A percentile compares a stretch with the other conserved stretches of the same genome.
These are phyloP conservation scores for Taphrina pruni DNA, from an alignment of 1,139 yeast species.

Conservation along the genomic window DNA sequence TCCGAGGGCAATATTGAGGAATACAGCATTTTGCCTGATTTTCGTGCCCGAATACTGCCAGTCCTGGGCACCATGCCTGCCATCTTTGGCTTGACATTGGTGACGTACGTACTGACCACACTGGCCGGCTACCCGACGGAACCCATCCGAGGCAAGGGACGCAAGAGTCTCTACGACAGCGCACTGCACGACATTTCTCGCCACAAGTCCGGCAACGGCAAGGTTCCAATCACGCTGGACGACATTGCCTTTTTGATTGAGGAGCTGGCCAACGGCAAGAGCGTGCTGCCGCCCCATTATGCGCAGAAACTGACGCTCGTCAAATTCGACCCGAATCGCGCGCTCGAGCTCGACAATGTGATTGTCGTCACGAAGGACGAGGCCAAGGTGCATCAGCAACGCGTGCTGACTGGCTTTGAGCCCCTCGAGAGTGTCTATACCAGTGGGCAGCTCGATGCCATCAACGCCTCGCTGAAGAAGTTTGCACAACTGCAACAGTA, in stretches of 20 bases:
- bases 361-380: conserved; percentile 90
- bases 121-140: conserved; percentile 72
- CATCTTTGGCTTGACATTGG: conserved; percentile 87
- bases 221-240: conserved; percentile 50
- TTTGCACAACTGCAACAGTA: conserved; percentile 10
- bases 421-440: conserved; percentile 11
- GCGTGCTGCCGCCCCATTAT: conserved; percentile 60
- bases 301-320: conserved; percentile 82
- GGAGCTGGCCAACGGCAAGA: conserved; percentile 89
- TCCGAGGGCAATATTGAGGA: conserved; percentile 85
- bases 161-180: conserved; percentile 81
- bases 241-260: conserved; percentile 88
- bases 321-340: conserved; percentile 72
- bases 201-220: conserved; percentile 68
- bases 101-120: conserved; percentile 77
- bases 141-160: conserved; percentile 81
- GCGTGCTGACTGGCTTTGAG: conserved; percentile 4
- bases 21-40: conserved; percentile 82
- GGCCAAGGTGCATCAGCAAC: conserved; percentile 62
- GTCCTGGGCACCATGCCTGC: conserved; percentile 97
- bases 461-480: neutral
- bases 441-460: conserved; percentile 1
- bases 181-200: conserved; percentile 84
- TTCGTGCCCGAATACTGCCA: conserved; percentile 90
- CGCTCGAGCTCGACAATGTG: conserved; percentile 68